These are phyloP conservation scores for Aspergillus luchuensis DNA, from an alignment of 2,329 filamentous ascomycete species.

Conservation along the genomic window DNA sequence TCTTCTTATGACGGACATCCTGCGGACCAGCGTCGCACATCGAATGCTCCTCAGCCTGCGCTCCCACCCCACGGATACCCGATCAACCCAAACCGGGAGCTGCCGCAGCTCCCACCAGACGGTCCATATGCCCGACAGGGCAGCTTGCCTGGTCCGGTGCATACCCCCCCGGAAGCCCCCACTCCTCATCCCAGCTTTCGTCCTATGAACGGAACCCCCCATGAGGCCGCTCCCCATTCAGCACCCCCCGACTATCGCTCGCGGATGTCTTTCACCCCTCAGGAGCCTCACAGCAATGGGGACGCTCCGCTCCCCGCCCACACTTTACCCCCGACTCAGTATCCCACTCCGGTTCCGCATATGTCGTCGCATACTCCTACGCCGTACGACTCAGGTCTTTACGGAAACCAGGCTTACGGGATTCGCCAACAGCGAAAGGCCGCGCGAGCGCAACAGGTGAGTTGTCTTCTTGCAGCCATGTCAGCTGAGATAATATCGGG, in stretches of 20 bases:
- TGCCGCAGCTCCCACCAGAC: slow-evolving; percentile 38
- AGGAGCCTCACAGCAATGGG: slow-evolving; percentile 33
- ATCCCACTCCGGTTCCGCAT: slow-evolving; percentile 28
- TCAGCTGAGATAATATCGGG: neutral
- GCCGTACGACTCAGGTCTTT: slow-evolving; percentile 37
- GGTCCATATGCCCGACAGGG: slow-evolving; percentile 37
- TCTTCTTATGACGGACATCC: slow-evolving; percentile 33
- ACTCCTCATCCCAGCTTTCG: slow-evolving; percentile 33
- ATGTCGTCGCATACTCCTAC: slow-evolving; percentile 33
- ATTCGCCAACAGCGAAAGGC: slow-evolving; percentile 44
- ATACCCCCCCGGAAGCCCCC: slow-evolving; percentile 31
- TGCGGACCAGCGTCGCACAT: slow-evolving; percentile 33
- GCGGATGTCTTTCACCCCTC: slow-evolving; percentile 35
- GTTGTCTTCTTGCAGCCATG: neutral
- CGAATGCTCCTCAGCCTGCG: slow-evolving; percentile 30
- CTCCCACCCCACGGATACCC: slow-evolving; percentile 34
- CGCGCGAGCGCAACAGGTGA: slow-evolving; percentile 44
- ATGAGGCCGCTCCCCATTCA: slow-evolving; percentile 35
- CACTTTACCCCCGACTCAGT: slow-evolving; percentile 35
- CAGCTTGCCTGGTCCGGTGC: slow-evolving; percentile 33
- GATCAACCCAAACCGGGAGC: slow-evolving; percentile 35
- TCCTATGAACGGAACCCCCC: slow-evolving; percentile 38
- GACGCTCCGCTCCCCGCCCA: slow-evolving; percentile 34
- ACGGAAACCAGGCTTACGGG: slow-evolving; percentile 33
- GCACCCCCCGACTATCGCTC: slow-evolving; percentile 37